Conservation (phyloP, 176 grass and related monocot species). For the Otatea glauca region DNA sequence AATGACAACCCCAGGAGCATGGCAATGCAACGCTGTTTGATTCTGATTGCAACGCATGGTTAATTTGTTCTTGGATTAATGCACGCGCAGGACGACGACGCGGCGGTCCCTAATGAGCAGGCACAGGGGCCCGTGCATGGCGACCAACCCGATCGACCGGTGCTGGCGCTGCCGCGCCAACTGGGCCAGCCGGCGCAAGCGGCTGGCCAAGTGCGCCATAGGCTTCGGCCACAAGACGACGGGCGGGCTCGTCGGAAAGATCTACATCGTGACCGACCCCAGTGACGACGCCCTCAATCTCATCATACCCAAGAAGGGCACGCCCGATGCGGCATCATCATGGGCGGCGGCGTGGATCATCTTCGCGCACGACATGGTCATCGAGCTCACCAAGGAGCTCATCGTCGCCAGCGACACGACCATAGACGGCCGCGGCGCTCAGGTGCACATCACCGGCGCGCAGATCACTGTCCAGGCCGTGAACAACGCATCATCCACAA, state of each 20-base stretch:
- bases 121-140: slow-evolving; percentile 46
- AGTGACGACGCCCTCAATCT: slow-evolving; percentile 46
- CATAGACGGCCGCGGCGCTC: slow-evolving; percentile 74
- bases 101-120: slow-evolving; percentile 4
- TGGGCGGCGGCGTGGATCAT: slow-evolving; percentile 61
- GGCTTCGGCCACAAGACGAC: slow-evolving; percentile 56
- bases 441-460: slow-evolving; percentile 72
- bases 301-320: slow-evolving; percentile 40
- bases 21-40: background rate
- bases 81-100: background rate
- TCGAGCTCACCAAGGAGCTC: slow-evolving; percentile 62
- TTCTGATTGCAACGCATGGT: background rate
- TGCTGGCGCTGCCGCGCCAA: slow-evolving; percentile 78
- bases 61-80: background rate
- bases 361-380: slow-evolving; percentile 68
- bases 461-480: slow-evolving; percentile 62
- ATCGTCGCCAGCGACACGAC: slow-evolving; percentile 75
- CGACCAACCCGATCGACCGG: slow-evolving; percentile 92
- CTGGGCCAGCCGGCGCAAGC: slow-evolving; percentile 58
- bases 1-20: too few relatives aligned
- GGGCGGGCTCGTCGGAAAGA: slow-evolving; percentile 42
- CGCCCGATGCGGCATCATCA: slow-evolving; percentile 56
- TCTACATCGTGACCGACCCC: slow-evolving; percentile 61
- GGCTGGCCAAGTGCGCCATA: slow-evolving; percentile 48
- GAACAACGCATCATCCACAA: slow-evolving; percentile 69